phyloP scores from a whole-genome alignment of 805 yeast genomes.

The Debaryomyces castellii region DNA sequence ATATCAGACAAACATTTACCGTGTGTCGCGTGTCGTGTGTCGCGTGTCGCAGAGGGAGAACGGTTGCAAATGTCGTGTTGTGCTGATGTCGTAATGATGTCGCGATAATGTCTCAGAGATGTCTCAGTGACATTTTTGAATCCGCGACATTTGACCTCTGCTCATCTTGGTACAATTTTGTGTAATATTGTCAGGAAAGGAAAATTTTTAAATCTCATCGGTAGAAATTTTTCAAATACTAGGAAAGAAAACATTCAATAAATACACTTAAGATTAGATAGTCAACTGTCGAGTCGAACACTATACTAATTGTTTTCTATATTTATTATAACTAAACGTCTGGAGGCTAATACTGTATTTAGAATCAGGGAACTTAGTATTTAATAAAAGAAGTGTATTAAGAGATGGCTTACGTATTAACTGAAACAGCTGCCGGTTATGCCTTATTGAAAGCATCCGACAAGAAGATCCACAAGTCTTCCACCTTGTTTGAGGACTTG shows the following conservation, averaged over 20 bases:
- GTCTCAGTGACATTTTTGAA: background rate
- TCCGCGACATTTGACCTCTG: background rate
- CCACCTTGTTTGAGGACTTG: slow-evolving; percentile 71
- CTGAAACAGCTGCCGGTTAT: slow-evolving; percentile 99
- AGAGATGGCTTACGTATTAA: slow-evolving; percentile 79
- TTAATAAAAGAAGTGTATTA: slow-evolving; percentile 4
- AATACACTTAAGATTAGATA: slow-evolving; percentile 2
- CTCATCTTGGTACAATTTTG: slow-evolving; percentile 2
- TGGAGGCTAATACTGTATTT: too few relatives aligned
- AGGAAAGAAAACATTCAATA: slow-evolving; percentile 1
- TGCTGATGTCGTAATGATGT: background rate
- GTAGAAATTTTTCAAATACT: slow-evolving; percentile 6
- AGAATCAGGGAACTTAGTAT: slow-evolving; percentile 1
- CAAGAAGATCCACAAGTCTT: slow-evolving; percentile 90
- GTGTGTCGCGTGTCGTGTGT: slow-evolving; percentile 2
- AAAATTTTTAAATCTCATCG: slow-evolving; percentile 12
- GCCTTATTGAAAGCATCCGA: slow-evolving; percentile 97
- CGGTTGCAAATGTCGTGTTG: too few relatives aligned
- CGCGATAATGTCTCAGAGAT: too few relatives aligned
- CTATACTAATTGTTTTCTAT: slow-evolving; percentile 1
- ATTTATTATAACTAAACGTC: background rate
- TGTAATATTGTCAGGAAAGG: slow-evolving; percentile 4
- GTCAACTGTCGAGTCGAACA: slow-evolving; percentile 1
- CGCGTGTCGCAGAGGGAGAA: background rate
- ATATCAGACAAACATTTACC: too few relatives aligned